Evolutionary conservation across 2,329 filamentous ascomycete species (phyloP).

Genomic region (Monosporascus cannonballus): DNA sequence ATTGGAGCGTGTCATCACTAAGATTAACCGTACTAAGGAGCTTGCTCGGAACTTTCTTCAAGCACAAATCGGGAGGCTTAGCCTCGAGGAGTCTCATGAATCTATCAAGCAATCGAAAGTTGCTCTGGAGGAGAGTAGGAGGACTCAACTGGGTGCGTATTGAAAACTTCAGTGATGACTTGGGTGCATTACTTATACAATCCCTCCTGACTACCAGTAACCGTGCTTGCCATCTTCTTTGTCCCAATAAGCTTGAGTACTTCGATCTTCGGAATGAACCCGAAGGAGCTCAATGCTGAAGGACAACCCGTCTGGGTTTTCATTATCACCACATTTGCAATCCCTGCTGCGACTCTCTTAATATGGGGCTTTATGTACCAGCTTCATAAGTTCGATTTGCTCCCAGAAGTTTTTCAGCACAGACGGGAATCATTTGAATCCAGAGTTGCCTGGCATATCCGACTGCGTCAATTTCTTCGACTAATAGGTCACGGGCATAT

Average conservation of each 20-base stretch:
- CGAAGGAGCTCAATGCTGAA: not conserved
- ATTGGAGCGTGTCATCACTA: too few species aligned
- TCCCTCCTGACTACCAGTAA: not conserved
- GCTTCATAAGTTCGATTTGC: not conserved
- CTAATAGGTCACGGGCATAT: not conserved
- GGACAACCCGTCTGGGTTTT: not conserved
- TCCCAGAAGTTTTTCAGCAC: not conserved
- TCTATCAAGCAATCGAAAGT: too few species aligned
- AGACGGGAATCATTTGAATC: too few species aligned
- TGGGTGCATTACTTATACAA: too few species aligned
- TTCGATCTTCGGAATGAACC: not conserved
- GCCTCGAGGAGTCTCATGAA: too few species aligned
- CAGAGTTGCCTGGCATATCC: not conserved
- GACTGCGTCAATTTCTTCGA: not conserved
- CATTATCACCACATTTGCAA: not conserved
- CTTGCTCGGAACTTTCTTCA: too few species aligned
- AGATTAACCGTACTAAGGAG: too few species aligned
- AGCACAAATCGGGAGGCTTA: too few species aligned
- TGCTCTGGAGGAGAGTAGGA: too few species aligned
- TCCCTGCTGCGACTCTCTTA: not conserved
- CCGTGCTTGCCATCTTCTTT: not conserved
- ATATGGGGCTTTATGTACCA: constrained; percentile 1
- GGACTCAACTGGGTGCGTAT: too few species aligned
- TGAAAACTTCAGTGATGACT: too few species aligned
- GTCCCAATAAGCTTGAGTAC: not conserved